Evolutionary conservation across 352 stramenopile species (phyloP), one percentile per base, ranked within the genome.

Genomic region (Phytophthora cactorum): DNA sequence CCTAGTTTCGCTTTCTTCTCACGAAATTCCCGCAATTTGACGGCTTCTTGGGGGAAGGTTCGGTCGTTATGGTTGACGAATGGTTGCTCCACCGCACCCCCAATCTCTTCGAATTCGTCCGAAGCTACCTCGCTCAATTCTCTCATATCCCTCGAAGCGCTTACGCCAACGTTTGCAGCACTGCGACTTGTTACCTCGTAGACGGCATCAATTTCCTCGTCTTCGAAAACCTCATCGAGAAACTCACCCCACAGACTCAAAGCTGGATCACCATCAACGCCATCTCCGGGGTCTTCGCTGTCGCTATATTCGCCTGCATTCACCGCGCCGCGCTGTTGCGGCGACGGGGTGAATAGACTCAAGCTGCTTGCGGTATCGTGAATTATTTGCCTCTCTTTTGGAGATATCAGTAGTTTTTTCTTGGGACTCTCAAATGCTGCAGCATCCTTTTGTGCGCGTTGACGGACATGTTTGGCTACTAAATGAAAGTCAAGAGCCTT

Each of bases 261-360:
- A 38, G 53, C 31, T 52, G 38, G 10, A 52, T 11, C 22, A 22
- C 52, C 22, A 27, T 59, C 52, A 31, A 50, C 52, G 7, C 15
- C n/a, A 39, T 59, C 34, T 1, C 38, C 36, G 12, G 52, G 52
- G 36, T 39, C 52, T 11, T 59, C 52, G n/a, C 14, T 46, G 9
- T 60, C 53, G 27, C 27, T 60, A 32, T 52, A 25, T 44, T 56
- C 22, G n/a, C 17, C 43, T 49, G 6, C 5, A 49, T 22, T 22
- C 17, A 22, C 17, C 17, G 43, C 5, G 15, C 14, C 43, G 29
- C 17, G 5, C 43, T 29, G 43, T 29, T 49, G 43, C n/a, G 43
- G 43, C 11, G 43, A 49, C 14, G 14, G 39, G 14, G 39, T 22
- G 39, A 45, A 45, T 45, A 22, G 22, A 7, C 14, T 45, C 3